Evolutionary conservation across 2,329 filamentous ascomycete genomes (phyloP), one percentile per base, ranked within the genome.

Genomic region (Huntiella decipiens): DNA sequence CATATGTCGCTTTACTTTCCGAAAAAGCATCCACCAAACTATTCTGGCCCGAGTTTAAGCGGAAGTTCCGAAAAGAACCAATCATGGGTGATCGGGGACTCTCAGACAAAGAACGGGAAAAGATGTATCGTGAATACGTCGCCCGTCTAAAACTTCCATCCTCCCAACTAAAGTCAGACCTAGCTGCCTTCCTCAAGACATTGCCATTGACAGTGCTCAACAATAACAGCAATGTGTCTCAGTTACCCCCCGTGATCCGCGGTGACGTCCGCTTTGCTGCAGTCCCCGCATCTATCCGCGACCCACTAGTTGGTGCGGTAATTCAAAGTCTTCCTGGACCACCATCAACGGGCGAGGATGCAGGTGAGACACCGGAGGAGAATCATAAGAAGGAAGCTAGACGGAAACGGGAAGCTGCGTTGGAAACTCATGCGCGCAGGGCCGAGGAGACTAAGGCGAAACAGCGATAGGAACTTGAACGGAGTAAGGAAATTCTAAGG

Each of bases 1-100:
- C 79, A 1, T 98, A 92, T 59, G 64, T 96, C 50, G 71, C 73
- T 0, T 81, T 98, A 52, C 66, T 98, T 28, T 77, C 88, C 52
- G 74, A 79, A 42, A 74, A 85, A 53, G 88, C 87, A 0, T 91
- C 79, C 0, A 80, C 84, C 0, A 96, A 94, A 62, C 70, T 98
- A 1, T 98, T 93, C 66, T 98, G 91, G 91, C 80, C 84, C 0
- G 91, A 98, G 58, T 98, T 98, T 63, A 85, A 83, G 55, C 71
- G 91, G 32, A 98, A 95, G 58, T 91, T 77, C 61, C 81, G 80
- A 53, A 87, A 81, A 52, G 86, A 93, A 52, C 61, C 73, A 0
- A 72, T 78, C 44, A 86, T 98, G 81, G 81, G 79, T 50, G 81
- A 88, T 49, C 66, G 73, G 28, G 72, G 68, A 43, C 66, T 87